Conservation (phyloP, 495 filamentous ascomycete genomes). For the Penicillium waksmanii region DNA sequence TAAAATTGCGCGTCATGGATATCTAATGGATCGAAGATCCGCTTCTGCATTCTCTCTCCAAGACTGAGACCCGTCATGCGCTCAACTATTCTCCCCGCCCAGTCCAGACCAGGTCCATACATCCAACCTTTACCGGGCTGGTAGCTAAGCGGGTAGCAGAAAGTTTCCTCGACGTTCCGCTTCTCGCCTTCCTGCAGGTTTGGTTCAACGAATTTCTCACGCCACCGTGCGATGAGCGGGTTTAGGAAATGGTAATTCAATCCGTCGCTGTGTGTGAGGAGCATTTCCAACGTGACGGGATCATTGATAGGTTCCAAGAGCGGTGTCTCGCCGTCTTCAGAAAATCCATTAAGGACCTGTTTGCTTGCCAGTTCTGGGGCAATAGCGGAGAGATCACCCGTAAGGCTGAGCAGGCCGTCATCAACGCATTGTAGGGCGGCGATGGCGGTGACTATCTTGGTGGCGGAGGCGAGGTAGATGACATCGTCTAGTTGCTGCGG, state of each 20-base stretch:
- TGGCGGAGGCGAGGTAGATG: slow-evolving; percentile 34
- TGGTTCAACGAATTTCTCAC: slow-evolving; percentile 30
- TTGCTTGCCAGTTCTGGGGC: slow-evolving; percentile 45
- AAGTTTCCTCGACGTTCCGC: slow-evolving; percentile 30
- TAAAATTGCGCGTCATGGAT: slow-evolving; percentile 47
- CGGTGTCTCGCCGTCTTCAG: slow-evolving; percentile 30
- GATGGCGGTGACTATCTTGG: slow-evolving; percentile 30
- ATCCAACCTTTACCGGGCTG: slow-evolving; percentile 55
- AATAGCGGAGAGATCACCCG: slow-evolving; percentile 39
- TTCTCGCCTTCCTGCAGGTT: slow-evolving; percentile 10
- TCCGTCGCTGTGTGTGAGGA: slow-evolving; percentile 56
- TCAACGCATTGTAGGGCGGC: slow-evolving; percentile 54
- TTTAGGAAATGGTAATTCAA: slow-evolving; percentile 46
- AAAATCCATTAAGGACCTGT: slow-evolving; percentile 44
- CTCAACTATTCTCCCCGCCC: slow-evolving; percentile 52
- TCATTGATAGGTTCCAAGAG: slow-evolving; percentile 27
- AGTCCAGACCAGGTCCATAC: slow-evolving; percentile 56
- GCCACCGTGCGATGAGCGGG: slow-evolving; percentile 39
- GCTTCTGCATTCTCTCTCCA: slow-evolving; percentile 47
- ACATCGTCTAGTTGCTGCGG: slow-evolving; percentile 38
- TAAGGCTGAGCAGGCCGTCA: slow-evolving; percentile 44
- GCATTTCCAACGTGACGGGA: slow-evolving; percentile 46
- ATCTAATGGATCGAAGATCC: slow-evolving; percentile 50
- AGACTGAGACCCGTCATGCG: slow-evolving; percentile 40
- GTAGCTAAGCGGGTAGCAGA: slow-evolving; percentile 43